A percentile compares a stretch with the other conserved stretches of the same genome.
Evolutionary conservation across 2,329 filamentous ascomycete species (phyloP).

Genomic region (Colletotrichum liaoningense): DNA sequence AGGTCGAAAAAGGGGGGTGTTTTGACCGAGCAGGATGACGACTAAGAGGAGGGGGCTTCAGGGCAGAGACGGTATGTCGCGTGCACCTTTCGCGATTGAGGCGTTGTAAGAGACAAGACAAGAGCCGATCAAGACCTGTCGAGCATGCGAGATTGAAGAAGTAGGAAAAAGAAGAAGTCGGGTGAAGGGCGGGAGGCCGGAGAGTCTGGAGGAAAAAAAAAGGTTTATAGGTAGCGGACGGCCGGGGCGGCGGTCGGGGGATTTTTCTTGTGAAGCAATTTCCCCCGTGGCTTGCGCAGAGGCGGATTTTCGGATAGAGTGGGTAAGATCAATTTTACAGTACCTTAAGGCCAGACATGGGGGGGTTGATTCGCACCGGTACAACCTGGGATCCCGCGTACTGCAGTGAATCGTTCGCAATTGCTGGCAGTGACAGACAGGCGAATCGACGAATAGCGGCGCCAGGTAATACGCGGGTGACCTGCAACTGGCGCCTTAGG

Average conservation of each 20-base stretch:
- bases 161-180: neutral
- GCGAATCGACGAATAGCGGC: neutral
- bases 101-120: neutral
- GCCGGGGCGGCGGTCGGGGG: constrained; percentile 21
- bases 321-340: constrained; percentile 16
- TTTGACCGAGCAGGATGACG: neutral
- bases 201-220: constrained; percentile 9
- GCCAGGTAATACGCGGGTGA: neutral
- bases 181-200: neutral
- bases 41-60: neutral
- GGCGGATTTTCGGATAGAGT: constrained; percentile 27
- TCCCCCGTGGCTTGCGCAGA: constrained; percentile 31
- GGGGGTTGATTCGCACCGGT: constrained; percentile 5
- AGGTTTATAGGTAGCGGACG: neutral
- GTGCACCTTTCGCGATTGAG: neutral
- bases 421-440: neutral
- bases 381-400: no score
- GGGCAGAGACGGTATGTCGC: neutral
- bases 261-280: constrained; percentile 30
- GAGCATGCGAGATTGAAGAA: neutral
- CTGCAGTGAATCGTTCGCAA: neutral
- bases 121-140: constrained; percentile 13
- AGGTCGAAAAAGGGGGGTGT: neutral
- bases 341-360: constrained; percentile 1
- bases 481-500: neutral